phyloP scores from a whole-genome alignment of 2,329 filamentous ascomycete species.

The Alternaria postmessia region DNA sequence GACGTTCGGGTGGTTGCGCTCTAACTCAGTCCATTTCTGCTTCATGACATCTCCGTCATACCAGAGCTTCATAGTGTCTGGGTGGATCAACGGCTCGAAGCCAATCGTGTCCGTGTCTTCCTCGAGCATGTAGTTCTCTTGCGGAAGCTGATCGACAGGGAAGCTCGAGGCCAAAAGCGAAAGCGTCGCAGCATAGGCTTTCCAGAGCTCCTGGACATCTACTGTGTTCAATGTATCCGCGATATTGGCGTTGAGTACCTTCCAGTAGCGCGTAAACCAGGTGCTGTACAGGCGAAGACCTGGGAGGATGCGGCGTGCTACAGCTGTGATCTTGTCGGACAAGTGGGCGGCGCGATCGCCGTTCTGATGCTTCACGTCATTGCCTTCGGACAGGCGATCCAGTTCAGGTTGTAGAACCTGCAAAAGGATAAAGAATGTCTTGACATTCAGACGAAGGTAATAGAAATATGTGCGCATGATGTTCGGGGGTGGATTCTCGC shows the following conservation, averaged over 20 bases:
- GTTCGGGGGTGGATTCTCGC: conserved; percentile 43
- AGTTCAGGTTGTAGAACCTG: conserved; percentile 76
- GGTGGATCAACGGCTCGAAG: conserved; percentile 67
- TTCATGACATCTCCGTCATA: conserved; percentile 59
- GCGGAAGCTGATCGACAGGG: conserved; percentile 63
- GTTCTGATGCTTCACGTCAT: conserved; percentile 57
- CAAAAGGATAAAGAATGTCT: conserved; percentile 76
- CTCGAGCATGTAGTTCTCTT: conserved; percentile 69
- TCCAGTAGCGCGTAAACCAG: conserved; percentile 68
- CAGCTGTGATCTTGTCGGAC: conserved; percentile 63
- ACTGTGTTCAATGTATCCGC: conserved; percentile 64
- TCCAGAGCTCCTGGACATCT: conserved; percentile 70
- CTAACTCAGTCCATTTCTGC: conserved; percentile 62
- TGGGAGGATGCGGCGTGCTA: conserved; percentile 69
- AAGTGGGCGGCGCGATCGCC: conserved; percentile 45
- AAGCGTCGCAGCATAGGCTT: conserved; percentile 68
- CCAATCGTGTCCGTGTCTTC: conserved; percentile 73
- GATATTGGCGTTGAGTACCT: conserved; percentile 62
- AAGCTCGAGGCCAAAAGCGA: conserved; percentile 68
- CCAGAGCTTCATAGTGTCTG: conserved; percentile 62
- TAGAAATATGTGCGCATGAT: conserved; percentile 61
- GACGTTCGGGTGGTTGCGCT: conserved; percentile 64
- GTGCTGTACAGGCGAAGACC: conserved; percentile 72
- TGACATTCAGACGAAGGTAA: conserved; percentile 78
- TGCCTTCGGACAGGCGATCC: conserved; percentile 59